Evolutionary conservation across 2,329 filamentous ascomycete species (phyloP), one percentile per base, ranked within the genome.

Genomic region (Passalora sequoiae): DNA sequence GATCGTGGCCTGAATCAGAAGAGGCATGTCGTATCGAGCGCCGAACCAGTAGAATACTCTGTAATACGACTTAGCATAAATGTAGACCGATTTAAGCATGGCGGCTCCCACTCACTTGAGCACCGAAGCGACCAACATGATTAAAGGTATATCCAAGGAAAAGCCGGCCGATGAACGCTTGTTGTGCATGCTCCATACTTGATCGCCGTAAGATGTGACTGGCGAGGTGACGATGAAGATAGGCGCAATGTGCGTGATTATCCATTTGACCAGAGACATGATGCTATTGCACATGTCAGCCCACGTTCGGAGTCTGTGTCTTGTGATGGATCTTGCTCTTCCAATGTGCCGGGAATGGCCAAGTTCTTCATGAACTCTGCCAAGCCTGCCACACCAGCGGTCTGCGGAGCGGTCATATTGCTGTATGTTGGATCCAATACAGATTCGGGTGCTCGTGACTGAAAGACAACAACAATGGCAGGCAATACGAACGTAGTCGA

Each of bases 1-100:
- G 50, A 81, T 69, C 39, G 73, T 60, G 29, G 79, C 77, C 63
- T 83, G 79, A 36, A 77, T 58, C 48, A 83, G 71, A 29, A 83
- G 69, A 13, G 78, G 70, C 38, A 67, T 64, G 54, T 77, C 76
- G 58, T 78, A 83, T 60, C 73, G 75, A 9, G 75, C 74, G 51
- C 78, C 78, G 58, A 81, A 75, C 78, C 78, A 83, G 69, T 80
- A 83, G 66, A 77, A 82, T 40, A 82, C 65, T 61, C 76, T 80
- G 41, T 15, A 32, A 20, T 55, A 54, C 61, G 77, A n/a, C n/a
- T n/a, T n/a, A n/a, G n/a, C n/a, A n/a, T n/a, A n/a, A n/a, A n/a
- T n/a, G n/a, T n/a, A n/a, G n/a, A n/a, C n/a, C n/a, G n/a, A n/a
- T n/a, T n/a, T n/a, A n/a, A n/a, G n/a, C n/a, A n/a, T n/a, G n/a